phyloP scores from a whole-genome alignment of 176 grass and related monocot species.

The Bolboschoenus planiculmis region DNA sequence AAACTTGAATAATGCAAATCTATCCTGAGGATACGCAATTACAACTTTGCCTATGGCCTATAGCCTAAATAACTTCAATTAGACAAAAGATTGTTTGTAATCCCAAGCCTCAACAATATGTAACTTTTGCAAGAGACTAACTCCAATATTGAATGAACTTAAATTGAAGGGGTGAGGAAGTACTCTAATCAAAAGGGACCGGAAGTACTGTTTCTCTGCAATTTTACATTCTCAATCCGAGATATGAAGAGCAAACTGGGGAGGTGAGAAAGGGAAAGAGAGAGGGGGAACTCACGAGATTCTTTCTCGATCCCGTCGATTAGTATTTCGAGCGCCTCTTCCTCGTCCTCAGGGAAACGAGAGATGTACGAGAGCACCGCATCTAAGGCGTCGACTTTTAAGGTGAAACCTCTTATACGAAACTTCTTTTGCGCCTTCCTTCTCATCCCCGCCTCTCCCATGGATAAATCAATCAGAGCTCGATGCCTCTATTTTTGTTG shows the following conservation, averaged over 20 bases:
- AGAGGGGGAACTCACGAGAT: slow-evolving; percentile 31
- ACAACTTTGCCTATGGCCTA: neutral
- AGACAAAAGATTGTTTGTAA: neutral
- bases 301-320: slow-evolving; percentile 74
- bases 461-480: neutral
- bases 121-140: neutral
- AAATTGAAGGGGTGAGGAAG: neutral
- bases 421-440: slow-evolving; percentile 85
- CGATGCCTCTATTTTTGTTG: too few relatives aligned
- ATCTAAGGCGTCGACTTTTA: slow-evolving; percentile 84
- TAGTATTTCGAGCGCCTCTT: slow-evolving; percentile 60
- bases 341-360: slow-evolving; percentile 67
- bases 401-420: slow-evolving; percentile 68
- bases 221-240: too few relatives aligned
- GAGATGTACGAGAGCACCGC: slow-evolving; percentile 56
- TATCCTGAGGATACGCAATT: neutral
- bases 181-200: neutral
- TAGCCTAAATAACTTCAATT: neutral
- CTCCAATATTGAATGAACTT: neutral
- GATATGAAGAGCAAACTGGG: neutral
- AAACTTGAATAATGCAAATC: neutral
- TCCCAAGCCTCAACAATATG: neutral
- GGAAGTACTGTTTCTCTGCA: neutral
- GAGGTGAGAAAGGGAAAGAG: neutral
- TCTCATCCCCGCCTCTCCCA: slow-evolving; percentile 34